phyloP scores from a whole-genome alignment of 495 filamentous ascomycete genomes.

The Hypoxylon lenormandii region DNA sequence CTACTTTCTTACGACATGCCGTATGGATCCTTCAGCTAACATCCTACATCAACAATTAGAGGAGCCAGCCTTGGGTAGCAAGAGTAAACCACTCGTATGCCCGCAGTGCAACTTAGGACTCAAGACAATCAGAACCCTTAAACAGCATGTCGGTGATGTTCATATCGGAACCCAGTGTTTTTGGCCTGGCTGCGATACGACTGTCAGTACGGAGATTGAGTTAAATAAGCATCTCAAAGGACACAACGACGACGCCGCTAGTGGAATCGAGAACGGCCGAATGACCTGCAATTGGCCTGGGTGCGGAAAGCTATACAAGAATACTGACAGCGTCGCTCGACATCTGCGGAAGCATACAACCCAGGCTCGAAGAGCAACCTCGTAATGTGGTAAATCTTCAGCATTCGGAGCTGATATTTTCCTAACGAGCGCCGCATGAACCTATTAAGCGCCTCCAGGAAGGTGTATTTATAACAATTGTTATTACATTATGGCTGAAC shows the following conservation, averaged over 20 bases:
- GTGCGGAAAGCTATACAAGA: not conserved
- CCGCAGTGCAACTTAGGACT: not conserved
- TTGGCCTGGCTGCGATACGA: not conserved
- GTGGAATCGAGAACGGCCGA: not conserved
- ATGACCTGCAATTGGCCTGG: constrained; percentile 1
- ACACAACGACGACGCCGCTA: not conserved
- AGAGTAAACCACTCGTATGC: not conserved
- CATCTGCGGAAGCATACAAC: not conserved
- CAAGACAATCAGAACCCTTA: not conserved
- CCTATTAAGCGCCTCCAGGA: too few species aligned
- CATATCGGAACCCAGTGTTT: not conserved
- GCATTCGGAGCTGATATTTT: too few species aligned
- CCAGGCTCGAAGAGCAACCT: not conserved
- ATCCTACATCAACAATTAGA: not conserved
- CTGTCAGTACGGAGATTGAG: not conserved
- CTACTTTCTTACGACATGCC: too few species aligned
- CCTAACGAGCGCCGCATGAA: too few species aligned
- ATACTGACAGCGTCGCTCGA: not conserved
- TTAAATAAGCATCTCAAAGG: not conserved
- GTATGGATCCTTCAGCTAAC: too few species aligned
- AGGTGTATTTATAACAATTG: too few species aligned
- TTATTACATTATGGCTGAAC: too few species aligned
- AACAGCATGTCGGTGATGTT: not conserved
- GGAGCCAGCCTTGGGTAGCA: too few species aligned
- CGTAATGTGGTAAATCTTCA: not conserved